Conservation (phyloP, 257 asterid genomes). For the Anisodus acutangulus region DNA sequence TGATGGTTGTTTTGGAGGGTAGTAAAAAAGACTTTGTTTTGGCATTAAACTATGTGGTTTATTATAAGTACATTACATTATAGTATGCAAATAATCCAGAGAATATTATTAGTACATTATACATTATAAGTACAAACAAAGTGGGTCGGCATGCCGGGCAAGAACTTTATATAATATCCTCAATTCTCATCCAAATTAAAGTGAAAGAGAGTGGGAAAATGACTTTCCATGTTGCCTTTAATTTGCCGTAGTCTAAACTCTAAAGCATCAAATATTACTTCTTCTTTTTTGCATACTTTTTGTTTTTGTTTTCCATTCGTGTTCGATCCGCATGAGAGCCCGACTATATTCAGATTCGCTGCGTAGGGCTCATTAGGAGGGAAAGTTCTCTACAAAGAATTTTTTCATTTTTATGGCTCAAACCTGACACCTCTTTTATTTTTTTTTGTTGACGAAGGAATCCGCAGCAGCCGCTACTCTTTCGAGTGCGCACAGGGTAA, state of each 20-base stretch:
- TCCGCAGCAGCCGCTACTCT: no score
- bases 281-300: not conserved
- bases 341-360: no score
- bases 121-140: constrained; percentile 12
- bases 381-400: no score
- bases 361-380: no score
- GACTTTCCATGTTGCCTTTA: constrained; percentile 23
- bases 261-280: constrained; percentile 24
- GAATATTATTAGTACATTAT: not conserved
- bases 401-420: no score
- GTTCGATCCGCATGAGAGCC: no score
- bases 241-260: not conserved
- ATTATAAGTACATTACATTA: not conserved
- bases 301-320: no score
- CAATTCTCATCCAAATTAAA: constrained; percentile 27
- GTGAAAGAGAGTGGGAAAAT: constrained; percentile 27
- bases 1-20: not conserved
- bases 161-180: not conserved
- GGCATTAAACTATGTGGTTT: not conserved
- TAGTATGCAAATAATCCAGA: not conserved
- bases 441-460: no score
- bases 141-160: constrained; percentile 29
- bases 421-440: no score
- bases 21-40: not conserved
- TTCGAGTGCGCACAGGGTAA: no score